Evolutionary conservation across 306 rosid genomes (phyloP).

Genomic region (Abrus precatorius): DNA sequence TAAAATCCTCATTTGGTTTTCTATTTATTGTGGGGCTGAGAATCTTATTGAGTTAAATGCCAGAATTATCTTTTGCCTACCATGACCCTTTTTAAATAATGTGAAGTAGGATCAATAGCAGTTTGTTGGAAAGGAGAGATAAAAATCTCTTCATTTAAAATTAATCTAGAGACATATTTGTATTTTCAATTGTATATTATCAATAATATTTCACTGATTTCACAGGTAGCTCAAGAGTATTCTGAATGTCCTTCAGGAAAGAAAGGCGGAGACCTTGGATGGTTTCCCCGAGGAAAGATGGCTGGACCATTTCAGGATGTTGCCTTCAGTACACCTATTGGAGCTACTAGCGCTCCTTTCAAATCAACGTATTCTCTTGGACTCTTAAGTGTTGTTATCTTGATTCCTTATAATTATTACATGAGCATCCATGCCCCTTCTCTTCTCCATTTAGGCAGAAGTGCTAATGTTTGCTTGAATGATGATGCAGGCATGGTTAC

Average conservation of each 20-base stretch:
- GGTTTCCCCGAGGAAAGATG: constrained; percentile 99
- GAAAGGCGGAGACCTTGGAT: constrained; percentile 98
- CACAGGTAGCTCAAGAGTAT: constrained; percentile 87
- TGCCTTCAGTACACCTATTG: constrained; percentile 81
- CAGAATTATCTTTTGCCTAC: neutral
- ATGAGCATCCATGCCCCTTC: constrained; percentile 18
- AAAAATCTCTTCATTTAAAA: neutral
- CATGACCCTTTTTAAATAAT: neutral
- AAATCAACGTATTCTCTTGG: constrained; percentile 79
- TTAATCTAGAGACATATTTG: neutral
- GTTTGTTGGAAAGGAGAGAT: constrained; percentile 26
- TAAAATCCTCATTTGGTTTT: neutral
- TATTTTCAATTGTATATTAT: constrained; percentile 20
- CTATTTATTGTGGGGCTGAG: neutral
- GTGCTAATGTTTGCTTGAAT: constrained; percentile 31
- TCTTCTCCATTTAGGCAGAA: constrained; percentile 6
- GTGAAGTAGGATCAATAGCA: constrained; percentile 12
- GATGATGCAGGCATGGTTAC: constrained; percentile 89
- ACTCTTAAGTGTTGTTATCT: neutral
- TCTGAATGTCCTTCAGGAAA: constrained; percentile 99
- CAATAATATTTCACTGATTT: constrained; percentile 16
- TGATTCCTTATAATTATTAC: constrained; percentile 12
- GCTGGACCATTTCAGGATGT: constrained; percentile 99
- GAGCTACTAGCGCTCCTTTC: constrained; percentile 91
- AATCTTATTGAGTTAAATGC: neutral